Conservation (phyloP, 352 stramenopile species). For the Globisporangium parvum region DNA sequence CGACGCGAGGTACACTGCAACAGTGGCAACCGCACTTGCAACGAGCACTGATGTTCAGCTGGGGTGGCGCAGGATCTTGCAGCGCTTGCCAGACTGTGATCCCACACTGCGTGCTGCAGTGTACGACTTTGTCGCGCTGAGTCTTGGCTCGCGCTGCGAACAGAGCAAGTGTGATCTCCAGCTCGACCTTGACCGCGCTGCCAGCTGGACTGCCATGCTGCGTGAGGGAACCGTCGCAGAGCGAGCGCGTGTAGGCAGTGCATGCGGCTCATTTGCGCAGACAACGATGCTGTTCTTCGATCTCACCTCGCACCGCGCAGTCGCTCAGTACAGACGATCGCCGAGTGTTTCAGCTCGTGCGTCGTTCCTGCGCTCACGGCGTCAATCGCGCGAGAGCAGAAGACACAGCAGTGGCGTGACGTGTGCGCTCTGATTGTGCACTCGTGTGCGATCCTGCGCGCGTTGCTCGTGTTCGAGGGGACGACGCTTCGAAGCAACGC, state of each 20-base stretch:
- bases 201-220: not conserved
- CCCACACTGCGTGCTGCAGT: not conserved
- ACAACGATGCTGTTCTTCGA: not conserved
- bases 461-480: not conserved
- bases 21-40: not conserved
- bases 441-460: not conserved
- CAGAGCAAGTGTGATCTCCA: not conserved
- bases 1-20: not conserved
- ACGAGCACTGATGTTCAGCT: not conserved
- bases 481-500: not conserved
- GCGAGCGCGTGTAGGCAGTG: constrained; percentile 1
- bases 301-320: not conserved
- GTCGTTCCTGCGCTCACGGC: not conserved
- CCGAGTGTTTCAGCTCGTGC: not conserved
- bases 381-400: not conserved
- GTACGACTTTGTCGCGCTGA: not conserved
- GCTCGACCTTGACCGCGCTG: not conserved
- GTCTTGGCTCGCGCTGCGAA: not conserved
- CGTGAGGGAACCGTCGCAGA: not conserved
- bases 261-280: not conserved
- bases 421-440: not conserved
- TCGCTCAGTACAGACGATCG: not conserved
- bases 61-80: not conserved
- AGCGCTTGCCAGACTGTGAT: not conserved
- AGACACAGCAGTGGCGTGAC: not conserved